Evolutionary conservation across 768 basidiomycete genomes (phyloP).

Genomic region (Termitomyces sp.): DNA sequence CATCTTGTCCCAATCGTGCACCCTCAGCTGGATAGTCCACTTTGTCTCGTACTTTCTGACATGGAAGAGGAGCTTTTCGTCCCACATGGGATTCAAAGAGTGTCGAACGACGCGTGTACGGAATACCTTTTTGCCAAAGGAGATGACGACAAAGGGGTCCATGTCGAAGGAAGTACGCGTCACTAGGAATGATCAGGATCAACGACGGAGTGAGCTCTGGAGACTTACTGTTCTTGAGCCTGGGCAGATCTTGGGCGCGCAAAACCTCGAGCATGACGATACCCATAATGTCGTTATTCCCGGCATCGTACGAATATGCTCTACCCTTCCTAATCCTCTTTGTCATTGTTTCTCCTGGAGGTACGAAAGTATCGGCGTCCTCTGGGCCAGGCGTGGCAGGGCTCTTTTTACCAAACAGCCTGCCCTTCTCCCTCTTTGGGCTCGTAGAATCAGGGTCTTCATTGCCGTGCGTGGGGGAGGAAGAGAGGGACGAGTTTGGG

Average conservation of each 20-base stretch:
- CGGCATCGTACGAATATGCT: conserved; percentile 52
- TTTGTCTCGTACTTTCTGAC: conserved; percentile 58
- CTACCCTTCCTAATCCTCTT: conserved; percentile 20
- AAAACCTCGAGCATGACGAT: conserved; percentile 95
- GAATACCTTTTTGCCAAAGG: conserved; percentile 97
- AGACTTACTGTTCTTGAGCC: conserved; percentile 77
- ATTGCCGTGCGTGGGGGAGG: neutral
- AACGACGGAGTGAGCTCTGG: neutral
- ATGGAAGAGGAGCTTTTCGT: conserved; percentile 94
- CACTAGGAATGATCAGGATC: conserved; percentile 37
- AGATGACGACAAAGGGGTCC: conserved; percentile 95
- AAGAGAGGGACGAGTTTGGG: neutral
- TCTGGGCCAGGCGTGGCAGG: neutral
- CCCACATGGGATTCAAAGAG: conserved; percentile 81
- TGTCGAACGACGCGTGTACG: conserved; percentile 86
- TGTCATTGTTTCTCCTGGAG: conserved; percentile 1
- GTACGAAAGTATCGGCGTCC: neutral
- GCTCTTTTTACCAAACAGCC: neutral
- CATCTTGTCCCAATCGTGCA: conserved; percentile 97
- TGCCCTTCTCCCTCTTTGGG: neutral
- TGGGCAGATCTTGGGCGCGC: conserved; percentile 78
- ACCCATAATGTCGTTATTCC: conserved; percentile 76
- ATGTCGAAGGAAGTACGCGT: conserved; percentile 90
- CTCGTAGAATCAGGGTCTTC: neutral
- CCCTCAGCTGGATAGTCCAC: conserved; percentile 73